phyloP scores from a whole-genome alignment of 257 asterid genomes.

The Solanum arcanum region DNA sequence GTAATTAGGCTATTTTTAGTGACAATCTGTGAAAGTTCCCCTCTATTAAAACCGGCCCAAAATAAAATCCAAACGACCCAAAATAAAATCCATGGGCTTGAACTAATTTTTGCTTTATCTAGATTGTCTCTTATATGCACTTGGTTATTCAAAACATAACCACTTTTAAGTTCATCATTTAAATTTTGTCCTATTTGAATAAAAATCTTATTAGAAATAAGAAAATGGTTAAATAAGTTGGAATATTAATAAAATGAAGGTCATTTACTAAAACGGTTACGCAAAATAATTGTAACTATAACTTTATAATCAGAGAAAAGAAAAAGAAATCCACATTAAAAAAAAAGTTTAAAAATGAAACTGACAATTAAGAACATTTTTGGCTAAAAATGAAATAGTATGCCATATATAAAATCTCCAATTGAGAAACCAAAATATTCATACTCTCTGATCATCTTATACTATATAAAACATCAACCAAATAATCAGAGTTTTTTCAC shows the following conservation, averaged over 20 bases:
- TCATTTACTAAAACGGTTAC: neutral
- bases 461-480: neutral
- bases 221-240: neutral
- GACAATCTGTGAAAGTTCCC: no score
- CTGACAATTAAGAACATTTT: neutral
- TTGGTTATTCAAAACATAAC: neutral
- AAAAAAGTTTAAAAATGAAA: no score
- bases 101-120: neutral
- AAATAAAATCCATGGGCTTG: neutral
- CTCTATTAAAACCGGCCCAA: neutral
- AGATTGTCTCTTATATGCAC: neutral
- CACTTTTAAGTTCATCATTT: neutral
- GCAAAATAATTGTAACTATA: neutral
- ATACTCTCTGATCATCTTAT: neutral
- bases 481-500: neutral
- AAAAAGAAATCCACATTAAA: neutral
- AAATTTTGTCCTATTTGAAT: no score
- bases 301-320: neutral
- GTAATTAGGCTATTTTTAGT: no score
- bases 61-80: neutral
- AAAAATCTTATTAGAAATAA: no score
- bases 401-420: neutral
- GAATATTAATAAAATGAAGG: neutral
- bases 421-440: neutral
- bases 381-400: neutral